phyloP scores from a whole-genome alignment of 1,284 basidiomycete species.

The Tylopilus orsonianus region DNA sequence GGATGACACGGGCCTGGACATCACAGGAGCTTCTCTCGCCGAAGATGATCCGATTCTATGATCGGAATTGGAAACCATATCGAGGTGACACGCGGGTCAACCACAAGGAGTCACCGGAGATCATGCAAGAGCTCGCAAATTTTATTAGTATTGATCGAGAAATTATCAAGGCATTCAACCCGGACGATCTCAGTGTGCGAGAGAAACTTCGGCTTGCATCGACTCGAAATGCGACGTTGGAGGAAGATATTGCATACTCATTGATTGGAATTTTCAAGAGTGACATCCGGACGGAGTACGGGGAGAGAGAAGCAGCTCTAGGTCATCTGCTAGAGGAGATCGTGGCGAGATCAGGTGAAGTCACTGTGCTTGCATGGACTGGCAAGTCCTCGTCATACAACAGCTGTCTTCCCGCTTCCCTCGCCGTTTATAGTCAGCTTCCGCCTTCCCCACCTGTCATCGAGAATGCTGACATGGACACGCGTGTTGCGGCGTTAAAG shows the following conservation, averaged over 20 bases:
- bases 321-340: slow-evolving; percentile 1
- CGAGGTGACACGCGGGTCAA: neutral
- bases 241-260: neutral
- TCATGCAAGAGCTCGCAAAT: neutral
- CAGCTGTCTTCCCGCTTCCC: neutral
- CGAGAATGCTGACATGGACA: neutral
- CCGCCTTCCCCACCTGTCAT: neutral
- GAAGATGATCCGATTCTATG: slow-evolving; percentile 1
- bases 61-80: slow-evolving; percentile 5
- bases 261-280: neutral
- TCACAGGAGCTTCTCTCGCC: slow-evolving; percentile 7
- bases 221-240: neutral
- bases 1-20: slow-evolving; percentile 9
- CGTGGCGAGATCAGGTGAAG: neutral
- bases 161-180: neutral
- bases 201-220: neutral
- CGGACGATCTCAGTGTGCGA: neutral
- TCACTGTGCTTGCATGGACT: neutral
- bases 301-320: slow-evolving; percentile 4
- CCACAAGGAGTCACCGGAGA: neutral
- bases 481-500: neutral
- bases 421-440: neutral
- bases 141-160: neutral
- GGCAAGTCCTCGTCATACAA: slow-evolving; percentile 4
- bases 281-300: slow-evolving; percentile 7